Conservation (phyloP, 345 rosid species). For the Lepidium aucheri region DNA sequence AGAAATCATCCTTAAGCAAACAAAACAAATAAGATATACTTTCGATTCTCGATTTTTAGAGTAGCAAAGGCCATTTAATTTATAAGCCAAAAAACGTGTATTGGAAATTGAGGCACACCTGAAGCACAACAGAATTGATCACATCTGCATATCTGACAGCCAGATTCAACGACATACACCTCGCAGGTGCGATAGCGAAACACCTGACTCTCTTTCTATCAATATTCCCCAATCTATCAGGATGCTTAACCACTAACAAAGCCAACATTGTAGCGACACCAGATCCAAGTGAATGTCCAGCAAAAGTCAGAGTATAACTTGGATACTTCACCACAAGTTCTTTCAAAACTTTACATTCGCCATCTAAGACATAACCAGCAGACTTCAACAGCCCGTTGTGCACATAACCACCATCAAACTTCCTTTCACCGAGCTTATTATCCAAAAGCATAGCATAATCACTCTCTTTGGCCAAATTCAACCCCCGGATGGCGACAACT, state of each 20-base stretch:
- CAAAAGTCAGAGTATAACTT: conserved; percentile 70
- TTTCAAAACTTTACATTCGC: conserved; percentile 64
- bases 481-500: conserved; percentile 73
- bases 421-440: conserved; percentile 74
- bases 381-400: conserved; percentile 91
- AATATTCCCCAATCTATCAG: conserved; percentile 57
- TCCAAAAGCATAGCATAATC: conserved; percentile 80
- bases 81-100: background rate
- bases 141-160: conserved; percentile 95
- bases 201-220: conserved; percentile 81
- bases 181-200: conserved; percentile 92
- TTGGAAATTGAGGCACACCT: conserved; percentile 40
- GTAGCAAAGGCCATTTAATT: background rate
- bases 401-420: conserved; percentile 86
- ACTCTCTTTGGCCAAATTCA: conserved; percentile 86
- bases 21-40: background rate
- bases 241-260: conserved; percentile 52
- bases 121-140: conserved; percentile 90
- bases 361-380: conserved; percentile 75
- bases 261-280: conserved; percentile 90
- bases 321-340: conserved; percentile 57
- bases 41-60: background rate
- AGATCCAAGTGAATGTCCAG: conserved; percentile 93
- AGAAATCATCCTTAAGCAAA: conserved; percentile 79
- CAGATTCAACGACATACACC: conserved; percentile 94